Evolutionary conservation across 306 rosid genomes (phyloP).

Genomic region (Cicer yamashitae): DNA sequence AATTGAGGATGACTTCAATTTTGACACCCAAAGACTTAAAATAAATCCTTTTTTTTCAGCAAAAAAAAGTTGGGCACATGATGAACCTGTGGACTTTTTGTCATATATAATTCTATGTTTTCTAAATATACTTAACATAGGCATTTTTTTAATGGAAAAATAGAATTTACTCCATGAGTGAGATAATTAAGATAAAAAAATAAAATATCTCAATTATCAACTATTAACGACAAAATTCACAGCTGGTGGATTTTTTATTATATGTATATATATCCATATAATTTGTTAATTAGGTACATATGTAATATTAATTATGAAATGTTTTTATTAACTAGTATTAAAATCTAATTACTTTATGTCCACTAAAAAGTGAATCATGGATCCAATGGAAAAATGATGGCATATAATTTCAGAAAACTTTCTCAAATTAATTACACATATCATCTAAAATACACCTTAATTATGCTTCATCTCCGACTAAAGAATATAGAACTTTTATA

Average conservation of each 20-base stretch:
- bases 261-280: no score
- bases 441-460: neutral
- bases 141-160: neutral
- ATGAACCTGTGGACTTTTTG: neutral
- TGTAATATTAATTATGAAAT: no score
- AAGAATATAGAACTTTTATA: neutral
- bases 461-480: neutral
- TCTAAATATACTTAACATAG: neutral
- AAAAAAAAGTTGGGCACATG: neutral
- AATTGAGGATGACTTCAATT: slow-evolving; percentile 18
- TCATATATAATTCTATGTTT: neutral
- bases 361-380: neutral
- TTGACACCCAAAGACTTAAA: slow-evolving; percentile 32
- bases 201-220: neutral
- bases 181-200: neutral
- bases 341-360: neutral
- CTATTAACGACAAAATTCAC: no score
- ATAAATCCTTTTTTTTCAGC: slow-evolving; percentile 5
- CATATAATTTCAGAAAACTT: no score
- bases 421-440: neutral
- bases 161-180: neutral
- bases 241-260: no score
- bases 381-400: neutral
- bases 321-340: neutral
- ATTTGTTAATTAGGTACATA: no score